A percentile compares a stretch with the other conserved stretches of the same genome.
Evolutionary conservation across 495 filamentous ascomycete species (phyloP).

Genomic region (Penicillium nucicola): DNA sequence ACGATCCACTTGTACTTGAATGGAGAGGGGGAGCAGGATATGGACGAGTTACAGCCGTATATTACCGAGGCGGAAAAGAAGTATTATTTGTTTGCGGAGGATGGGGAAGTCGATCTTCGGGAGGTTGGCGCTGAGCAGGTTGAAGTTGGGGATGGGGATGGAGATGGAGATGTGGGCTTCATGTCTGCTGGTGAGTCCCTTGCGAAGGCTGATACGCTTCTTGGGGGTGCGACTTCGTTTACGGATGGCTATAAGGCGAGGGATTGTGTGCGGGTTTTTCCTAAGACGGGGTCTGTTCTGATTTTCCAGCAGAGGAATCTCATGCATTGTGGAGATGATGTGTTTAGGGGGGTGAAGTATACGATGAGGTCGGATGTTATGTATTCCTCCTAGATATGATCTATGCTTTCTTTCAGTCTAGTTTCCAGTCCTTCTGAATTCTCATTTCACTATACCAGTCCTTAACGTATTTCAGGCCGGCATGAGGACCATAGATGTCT

Average conservation of each 20-base stretch:
- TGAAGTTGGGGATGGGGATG: background rate
- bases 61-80: constrained; percentile 17
- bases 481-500: constrained; percentile 34
- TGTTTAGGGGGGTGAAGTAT: constrained; percentile 68
- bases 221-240: constrained; percentile 67
- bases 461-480: constrained; percentile 29
- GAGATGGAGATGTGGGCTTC: background rate
- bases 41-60: constrained; percentile 25
- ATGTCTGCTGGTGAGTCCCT: background rate
- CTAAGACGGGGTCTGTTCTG: constrained; percentile 67
- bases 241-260: constrained; percentile 36
- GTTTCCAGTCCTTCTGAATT: constrained; percentile 17
- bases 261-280: constrained; percentile 58
- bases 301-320: constrained; percentile 73
- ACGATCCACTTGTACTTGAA: constrained; percentile 87
- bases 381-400: constrained; percentile 39
- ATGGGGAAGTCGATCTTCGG: constrained; percentile 12
- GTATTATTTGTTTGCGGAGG: constrained; percentile 6
- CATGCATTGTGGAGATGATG: constrained; percentile 72
- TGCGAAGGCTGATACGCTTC: constrained; percentile 7
- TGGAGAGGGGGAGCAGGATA: constrained; percentile 48
- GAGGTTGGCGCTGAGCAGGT: background rate
- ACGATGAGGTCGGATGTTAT: constrained; percentile 77
- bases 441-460: constrained; percentile 30
- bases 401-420: background rate